Evolutionary conservation across 306 rosid genomes (phyloP).

Genomic region (Coriaria nepalensis): DNA sequence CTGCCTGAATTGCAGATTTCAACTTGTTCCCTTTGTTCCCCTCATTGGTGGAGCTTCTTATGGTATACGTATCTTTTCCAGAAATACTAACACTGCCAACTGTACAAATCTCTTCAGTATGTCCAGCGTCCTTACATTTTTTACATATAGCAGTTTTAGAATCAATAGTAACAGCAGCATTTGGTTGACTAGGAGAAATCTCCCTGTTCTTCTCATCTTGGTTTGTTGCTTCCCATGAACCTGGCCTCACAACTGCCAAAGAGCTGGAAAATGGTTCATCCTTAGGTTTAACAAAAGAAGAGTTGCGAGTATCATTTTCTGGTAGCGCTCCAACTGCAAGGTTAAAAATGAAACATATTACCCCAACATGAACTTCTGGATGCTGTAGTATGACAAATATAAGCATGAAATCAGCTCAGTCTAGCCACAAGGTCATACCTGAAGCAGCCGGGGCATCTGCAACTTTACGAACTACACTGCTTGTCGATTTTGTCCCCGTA

Average conservation of each 20-base stretch:
- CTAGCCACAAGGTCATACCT: constrained; percentile 29
- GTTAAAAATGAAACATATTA: constrained; percentile 7
- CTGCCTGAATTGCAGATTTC: constrained; percentile 77
- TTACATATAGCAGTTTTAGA: constrained; percentile 33
- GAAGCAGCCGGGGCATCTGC: constrained; percentile 40
- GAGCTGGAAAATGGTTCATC: constrained; percentile 30
- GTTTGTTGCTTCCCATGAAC: constrained; percentile 26
- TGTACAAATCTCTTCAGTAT: constrained; percentile 44
- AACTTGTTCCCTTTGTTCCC: constrained; percentile 36
- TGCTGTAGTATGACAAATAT: not conserved
- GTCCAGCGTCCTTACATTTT: constrained; percentile 52
- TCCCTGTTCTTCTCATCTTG: constrained; percentile 43
- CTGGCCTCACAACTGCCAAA: constrained; percentile 24
- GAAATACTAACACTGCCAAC: constrained; percentile 22
- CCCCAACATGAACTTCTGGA: constrained; percentile 1
- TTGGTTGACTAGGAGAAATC: constrained; percentile 23
- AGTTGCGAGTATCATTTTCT: constrained; percentile 15
- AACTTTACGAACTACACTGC: constrained; percentile 34
- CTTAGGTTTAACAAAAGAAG: constrained; percentile 16
- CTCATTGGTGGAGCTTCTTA: constrained; percentile 44
- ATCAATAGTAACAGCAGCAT: constrained; percentile 26
- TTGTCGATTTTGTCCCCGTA: constrained; percentile 29
- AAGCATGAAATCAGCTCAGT: constrained; percentile 7
- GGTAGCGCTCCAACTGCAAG: constrained; percentile 29
- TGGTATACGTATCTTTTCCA: constrained; percentile 30